Evolutionary conservation across 345 rosid genomes (phyloP).

Genomic region (Salix dunnii): DNA sequence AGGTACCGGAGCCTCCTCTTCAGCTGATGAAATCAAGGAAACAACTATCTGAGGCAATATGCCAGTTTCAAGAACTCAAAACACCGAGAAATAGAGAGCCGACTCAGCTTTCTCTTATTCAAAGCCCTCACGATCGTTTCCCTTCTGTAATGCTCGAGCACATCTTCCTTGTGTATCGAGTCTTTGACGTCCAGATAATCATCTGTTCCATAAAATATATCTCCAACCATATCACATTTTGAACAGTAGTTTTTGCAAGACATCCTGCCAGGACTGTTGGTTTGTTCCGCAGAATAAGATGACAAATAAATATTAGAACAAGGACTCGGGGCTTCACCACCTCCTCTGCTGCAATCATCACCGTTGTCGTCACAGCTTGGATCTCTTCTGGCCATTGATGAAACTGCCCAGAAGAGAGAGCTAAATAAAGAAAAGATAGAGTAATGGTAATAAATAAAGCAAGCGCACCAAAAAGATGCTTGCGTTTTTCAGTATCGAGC

Average conservation of each 20-base stretch:
- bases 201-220: constrained; percentile 27
- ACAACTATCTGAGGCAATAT: not conserved
- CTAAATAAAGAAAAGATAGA: not conserved
- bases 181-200: constrained; percentile 18
- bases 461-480: no score
- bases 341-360: not conserved
- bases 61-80: constrained; percentile 20
- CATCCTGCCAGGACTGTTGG: not conserved
- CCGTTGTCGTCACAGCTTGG: not conserved
- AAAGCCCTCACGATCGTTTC: constrained; percentile 16
- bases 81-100: not conserved
- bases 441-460: not conserved
- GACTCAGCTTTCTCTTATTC: not conserved
- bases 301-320: not conserved
- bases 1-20: constrained; percentile 14
- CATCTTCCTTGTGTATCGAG: constrained; percentile 23
- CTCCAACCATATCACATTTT: not conserved
- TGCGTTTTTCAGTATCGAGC: no score
- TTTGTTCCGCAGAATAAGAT: not conserved
- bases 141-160: constrained; percentile 21
- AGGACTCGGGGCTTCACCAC: not conserved
- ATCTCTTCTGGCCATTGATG: not conserved
- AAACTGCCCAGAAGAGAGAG: not conserved
- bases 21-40: constrained; percentile 12
- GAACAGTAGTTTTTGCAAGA: not conserved